phyloP scores from a whole-genome alignment of 306 rosid species.

The Quercus robur region DNA sequence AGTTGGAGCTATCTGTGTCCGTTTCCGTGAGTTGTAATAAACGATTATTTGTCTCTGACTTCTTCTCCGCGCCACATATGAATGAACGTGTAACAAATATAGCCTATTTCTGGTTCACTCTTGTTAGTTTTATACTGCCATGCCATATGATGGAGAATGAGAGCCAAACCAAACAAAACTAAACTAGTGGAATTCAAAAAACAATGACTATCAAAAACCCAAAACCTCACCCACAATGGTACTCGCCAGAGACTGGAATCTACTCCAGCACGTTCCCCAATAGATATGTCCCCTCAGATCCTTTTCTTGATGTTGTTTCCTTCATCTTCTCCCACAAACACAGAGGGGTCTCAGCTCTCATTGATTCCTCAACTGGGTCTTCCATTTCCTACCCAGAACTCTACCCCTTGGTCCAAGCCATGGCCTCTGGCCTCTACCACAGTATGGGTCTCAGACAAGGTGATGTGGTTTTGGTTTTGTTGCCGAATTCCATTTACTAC shows the following conservation, averaged over 20 bases:
- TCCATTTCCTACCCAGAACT: slow-evolving; percentile 60
- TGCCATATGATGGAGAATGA: neutral
- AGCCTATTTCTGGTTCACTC: too few species aligned
- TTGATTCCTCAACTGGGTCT: slow-evolving; percentile 64
- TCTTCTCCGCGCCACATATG: too few species aligned
- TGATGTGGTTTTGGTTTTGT: slow-evolving; percentile 58
- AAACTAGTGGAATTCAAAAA: neutral
- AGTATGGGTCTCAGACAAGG: slow-evolving; percentile 59
- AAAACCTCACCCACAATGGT: slow-evolving; percentile 44
- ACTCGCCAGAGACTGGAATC: slow-evolving; percentile 60
- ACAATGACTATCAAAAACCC: neutral
- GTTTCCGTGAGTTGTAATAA: too few species aligned
- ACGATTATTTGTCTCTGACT: too few species aligned
- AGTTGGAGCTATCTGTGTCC: too few species aligned
- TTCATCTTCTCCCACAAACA: slow-evolving; percentile 58
- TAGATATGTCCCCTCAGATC: slow-evolving; percentile 50
- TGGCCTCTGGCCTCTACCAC: slow-evolving; percentile 63
- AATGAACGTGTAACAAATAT: too few species aligned
- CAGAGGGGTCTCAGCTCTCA: slow-evolving; percentile 62
- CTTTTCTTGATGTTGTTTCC: slow-evolving; percentile 68
- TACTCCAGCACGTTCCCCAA: slow-evolving; percentile 47
- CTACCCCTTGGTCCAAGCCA: slow-evolving; percentile 47
- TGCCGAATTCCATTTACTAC: slow-evolving; percentile 73
- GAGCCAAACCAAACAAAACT: neutral
- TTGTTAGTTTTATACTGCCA: neutral